A percentile compares a stretch with the other conserved stretches of the same genome.
These are phyloP conservation scores for Strobilomyces dryophilus DNA, from an alignment of 768 basidiomycete genomes.

Conservation along the genomic window DNA sequence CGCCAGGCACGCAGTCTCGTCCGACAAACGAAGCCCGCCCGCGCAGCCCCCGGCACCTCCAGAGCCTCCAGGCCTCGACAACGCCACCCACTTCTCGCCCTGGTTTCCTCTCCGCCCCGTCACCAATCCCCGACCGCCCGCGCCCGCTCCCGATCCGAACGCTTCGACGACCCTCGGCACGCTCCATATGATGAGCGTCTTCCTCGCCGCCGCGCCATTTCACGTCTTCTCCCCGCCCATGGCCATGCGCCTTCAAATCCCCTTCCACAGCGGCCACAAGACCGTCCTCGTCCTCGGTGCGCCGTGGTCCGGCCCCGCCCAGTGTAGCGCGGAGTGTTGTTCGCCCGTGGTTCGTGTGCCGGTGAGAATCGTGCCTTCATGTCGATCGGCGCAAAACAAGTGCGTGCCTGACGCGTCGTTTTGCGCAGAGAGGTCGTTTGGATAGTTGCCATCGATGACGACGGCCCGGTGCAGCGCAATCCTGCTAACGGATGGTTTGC, in stretches of 20 bases:
- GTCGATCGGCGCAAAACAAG: no score
- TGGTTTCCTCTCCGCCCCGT: background rate
- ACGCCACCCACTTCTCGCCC: background rate
- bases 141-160: background rate
- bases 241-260: conserved; percentile 21
- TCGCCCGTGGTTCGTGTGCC: no score
- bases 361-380: no score
- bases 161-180: conserved; percentile 18
- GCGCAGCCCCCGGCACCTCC: no score
- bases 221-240: conserved; percentile 19
- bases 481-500: no score
- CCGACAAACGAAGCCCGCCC: no score
- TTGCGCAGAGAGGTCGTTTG: background rate
- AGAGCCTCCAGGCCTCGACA: background rate
- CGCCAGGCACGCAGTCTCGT: background rate
- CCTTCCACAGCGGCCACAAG: conserved; percentile 9
- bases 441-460: background rate
- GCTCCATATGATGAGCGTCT: conserved; percentile 19
- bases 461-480: background rate
- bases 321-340: no score
- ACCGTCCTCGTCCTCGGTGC: conserved; percentile 21
- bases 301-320: conserved; percentile 3
- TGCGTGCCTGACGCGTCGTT: no score
- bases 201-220: conserved; percentile 26
- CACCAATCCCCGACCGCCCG: background rate